These are phyloP conservation scores for Phycomyces nitens DNA, from an alignment of 192 early-diverging fungal genomes.

Conservation along the genomic window DNA sequence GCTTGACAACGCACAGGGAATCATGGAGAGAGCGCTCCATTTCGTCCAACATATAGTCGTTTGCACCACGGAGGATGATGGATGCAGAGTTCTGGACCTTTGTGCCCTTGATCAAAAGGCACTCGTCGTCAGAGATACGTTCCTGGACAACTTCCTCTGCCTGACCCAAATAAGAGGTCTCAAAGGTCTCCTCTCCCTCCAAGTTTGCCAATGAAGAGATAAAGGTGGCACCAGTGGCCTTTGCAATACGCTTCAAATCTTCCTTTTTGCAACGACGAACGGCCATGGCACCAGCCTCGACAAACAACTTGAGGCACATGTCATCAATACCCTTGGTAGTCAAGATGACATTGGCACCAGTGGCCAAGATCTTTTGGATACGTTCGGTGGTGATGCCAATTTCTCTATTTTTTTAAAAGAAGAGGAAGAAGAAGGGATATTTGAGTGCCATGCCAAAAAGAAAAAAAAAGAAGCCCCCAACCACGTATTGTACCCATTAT, in stretches of 20 bases:
- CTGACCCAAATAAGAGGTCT: constrained; percentile 77
- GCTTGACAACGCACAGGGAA: constrained; percentile 89
- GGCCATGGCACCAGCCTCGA: constrained; percentile 97
- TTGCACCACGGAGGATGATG: constrained; percentile 96
- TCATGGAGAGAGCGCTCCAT: constrained; percentile 98
- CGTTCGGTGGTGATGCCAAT: constrained; percentile 95
- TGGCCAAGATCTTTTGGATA: constrained; percentile 89
- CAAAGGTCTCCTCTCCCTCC: constrained; percentile 96
- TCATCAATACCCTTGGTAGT: constrained; percentile 99
- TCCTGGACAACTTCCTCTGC: constrained; percentile 98
- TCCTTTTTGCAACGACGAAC: constrained; percentile 96
- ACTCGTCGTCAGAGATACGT: constrained; percentile 95
- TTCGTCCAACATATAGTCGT: constrained; percentile 98
- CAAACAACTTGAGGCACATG: constrained; percentile 96
- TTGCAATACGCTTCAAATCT: constrained; percentile 94
- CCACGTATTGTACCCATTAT: not conserved
- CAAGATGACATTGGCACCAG: constrained; percentile 95
- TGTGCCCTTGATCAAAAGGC: constrained; percentile 90
- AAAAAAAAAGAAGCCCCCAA: not conserved
- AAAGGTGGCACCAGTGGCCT: constrained; percentile 93
- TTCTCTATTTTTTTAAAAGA: no score
- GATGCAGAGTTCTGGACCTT: constrained; percentile 82
- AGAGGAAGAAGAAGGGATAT: no score
- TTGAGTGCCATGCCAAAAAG: not conserved
- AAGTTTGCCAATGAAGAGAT: constrained; percentile 93